Evolutionary conservation across 345 rosid species (phyloP), one percentile per base, ranked within the genome.

Genomic region (Brassica cretica): DNA sequence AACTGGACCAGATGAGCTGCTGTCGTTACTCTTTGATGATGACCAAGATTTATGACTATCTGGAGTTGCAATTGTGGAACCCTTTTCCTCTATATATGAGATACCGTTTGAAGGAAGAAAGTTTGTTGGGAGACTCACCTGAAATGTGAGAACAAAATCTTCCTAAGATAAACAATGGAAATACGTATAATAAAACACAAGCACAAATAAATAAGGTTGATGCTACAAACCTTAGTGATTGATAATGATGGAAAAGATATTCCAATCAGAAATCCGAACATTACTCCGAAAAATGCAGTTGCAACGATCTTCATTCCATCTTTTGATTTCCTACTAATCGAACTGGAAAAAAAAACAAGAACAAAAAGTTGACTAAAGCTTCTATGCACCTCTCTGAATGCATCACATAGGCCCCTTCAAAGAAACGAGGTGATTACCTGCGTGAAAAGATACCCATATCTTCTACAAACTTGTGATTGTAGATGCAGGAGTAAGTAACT

Each of bases 181-280:
- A 62, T 0, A 30, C 0, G 21, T 58, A 41, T 19, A 32, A 66
- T 16, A 19, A 72, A 72, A 71, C 72, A 77, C 12, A 77, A 32
- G 51, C 18, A 39, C 59, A 65, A 55, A 49, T 51, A 9, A 41
- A 41, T 35, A 32, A 62, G 70, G 33, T 39, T 16, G 29, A 68
- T 68, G 69, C 37, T 19, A 27, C 30, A 71, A 94, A 51, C 98
- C 97, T 91, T 91, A 70, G 90, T 85, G 77, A 89, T 74, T 70
- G 89, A 85, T 68, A 91, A 78, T 8, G 89, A 72, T 33, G 97
- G 97, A 75, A 88, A 89, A 78, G 97, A 92, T 72, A 85, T 79
- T 51, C 98, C 98, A 68, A 94, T 56, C 6, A 89, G 65, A 86
- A 94, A 92, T 49, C 98, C 98, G 21, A 89, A 85, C 78, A 77